Conservation (phyloP, 495 filamentous ascomycete genomes). For the Penicillium diatomitis region DNA sequence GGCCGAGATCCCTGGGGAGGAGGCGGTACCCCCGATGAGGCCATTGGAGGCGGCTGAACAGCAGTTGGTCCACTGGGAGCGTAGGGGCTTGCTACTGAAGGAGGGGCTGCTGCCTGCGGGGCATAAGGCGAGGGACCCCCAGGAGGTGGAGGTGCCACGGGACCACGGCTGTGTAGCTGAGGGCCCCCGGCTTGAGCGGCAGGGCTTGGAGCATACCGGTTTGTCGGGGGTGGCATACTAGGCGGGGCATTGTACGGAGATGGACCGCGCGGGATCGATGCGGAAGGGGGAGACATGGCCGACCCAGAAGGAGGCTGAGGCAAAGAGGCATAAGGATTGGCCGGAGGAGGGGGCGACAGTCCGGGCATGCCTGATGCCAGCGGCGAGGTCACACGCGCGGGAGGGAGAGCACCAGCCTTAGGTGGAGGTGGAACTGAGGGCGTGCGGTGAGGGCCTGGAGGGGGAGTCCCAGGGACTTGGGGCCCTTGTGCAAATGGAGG, state of each 20-base stretch:
- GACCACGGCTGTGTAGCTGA: constrained; percentile 29
- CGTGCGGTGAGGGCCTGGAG: constrained; percentile 32
- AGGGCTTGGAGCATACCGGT: constrained; percentile 80
- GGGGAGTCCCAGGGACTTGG: constrained; percentile 25
- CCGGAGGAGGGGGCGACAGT: constrained; percentile 47
- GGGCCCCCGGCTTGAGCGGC: constrained; percentile 42
- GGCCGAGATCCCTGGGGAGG: constrained; percentile 43
- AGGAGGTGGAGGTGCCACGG: constrained; percentile 43
- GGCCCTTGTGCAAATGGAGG: constrained; percentile 44
- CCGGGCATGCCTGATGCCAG: constrained; percentile 36
- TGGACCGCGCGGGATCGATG: constrained; percentile 60
- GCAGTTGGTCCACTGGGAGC: constrained; percentile 32
- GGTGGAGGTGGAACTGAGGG: constrained; percentile 48
- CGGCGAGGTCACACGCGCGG: constrained; percentile 48
- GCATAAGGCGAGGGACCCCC: constrained; percentile 52
- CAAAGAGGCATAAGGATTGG: constrained; percentile 62
- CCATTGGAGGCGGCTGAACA: constrained; percentile 31
- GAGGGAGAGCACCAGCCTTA: constrained; percentile 41
- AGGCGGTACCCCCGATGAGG: constrained; percentile 35
- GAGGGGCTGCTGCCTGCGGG: constrained; percentile 32
- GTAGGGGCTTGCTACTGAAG: constrained; percentile 36
- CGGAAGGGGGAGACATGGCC: constrained; percentile 31
- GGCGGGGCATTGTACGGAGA: constrained; percentile 88
- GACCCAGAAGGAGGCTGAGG: constrained; percentile 27
- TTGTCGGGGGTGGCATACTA: constrained; percentile 59